These are phyloP conservation scores for Trichothecium sympodiale DNA, from an alignment of 2,329 filamentous ascomycete genomes.

Conservation along the genomic window DNA sequence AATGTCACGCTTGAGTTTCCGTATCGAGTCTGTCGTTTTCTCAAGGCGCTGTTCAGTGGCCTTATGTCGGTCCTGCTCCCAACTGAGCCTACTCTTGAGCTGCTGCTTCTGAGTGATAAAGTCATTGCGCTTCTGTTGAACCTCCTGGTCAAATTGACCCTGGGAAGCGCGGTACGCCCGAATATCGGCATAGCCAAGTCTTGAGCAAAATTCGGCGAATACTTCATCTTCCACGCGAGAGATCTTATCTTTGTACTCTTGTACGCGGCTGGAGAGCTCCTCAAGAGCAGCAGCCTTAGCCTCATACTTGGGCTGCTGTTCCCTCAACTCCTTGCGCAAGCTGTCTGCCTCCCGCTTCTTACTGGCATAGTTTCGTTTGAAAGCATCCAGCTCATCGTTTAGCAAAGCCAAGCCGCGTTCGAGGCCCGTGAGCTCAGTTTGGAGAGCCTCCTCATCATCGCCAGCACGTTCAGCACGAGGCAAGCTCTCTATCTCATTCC, in stretches of 20 bases:
- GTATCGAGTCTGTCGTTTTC: constrained; percentile 53
- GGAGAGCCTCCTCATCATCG: constrained; percentile 68
- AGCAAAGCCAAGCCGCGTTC: constrained; percentile 64
- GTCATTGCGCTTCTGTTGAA: constrained; percentile 72
- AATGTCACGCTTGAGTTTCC: constrained; percentile 59
- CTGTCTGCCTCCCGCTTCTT: constrained; percentile 74
- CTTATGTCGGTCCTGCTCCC: constrained; percentile 40
- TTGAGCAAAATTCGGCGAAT: constrained; percentile 74
- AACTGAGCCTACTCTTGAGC: constrained; percentile 50
- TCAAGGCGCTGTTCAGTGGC: constrained; percentile 59
- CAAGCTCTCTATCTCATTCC: constrained; percentile 67
- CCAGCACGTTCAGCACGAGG: constrained; percentile 68
- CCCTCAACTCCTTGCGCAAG: constrained; percentile 59
- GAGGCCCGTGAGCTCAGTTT: constrained; percentile 68
- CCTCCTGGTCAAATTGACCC: constrained; percentile 83
- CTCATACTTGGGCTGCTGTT: constrained; percentile 67
- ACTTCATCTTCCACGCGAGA: constrained; percentile 78
- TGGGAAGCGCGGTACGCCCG: constrained; percentile 90
- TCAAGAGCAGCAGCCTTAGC: constrained; percentile 61
- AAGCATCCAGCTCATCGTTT: constrained; percentile 64
- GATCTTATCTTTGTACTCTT: constrained; percentile 51
- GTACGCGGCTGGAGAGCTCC: constrained; percentile 36
- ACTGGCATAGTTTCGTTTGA: constrained; percentile 74
- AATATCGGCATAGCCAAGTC: constrained; percentile 79
- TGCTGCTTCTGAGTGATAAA: constrained; percentile 78